Base-by-base conservation (phyloP, 257 asterid genomes). In the Solanum virginianum region DNA sequence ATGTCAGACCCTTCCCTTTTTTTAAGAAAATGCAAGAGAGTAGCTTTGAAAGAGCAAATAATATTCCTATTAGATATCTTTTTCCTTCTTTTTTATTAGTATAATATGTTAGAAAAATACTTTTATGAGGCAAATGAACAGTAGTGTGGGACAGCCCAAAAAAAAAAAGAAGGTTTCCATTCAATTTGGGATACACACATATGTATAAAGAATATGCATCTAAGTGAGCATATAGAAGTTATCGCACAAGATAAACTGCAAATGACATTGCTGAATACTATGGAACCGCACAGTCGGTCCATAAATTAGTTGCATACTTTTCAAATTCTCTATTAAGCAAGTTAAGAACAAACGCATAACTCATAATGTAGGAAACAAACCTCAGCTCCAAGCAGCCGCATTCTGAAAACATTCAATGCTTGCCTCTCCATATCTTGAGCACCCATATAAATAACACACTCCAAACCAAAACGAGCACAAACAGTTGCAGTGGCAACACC, bases 371-470 rank as follows among this genome's bases (percentile, higher is more conserved):
- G 56, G 85, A 86, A 80, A 89, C 86, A 89, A 26, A 96, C 99
- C 99, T 95, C 98, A 83, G 98, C 98, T 85, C 99, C 98, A 87
- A 96, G 98, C 79, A 95, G 94, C 20, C 92, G 89, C 99, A 96
- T 96, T 86, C 97, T 90, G 92, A 94, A 95, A 85, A 96, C 99
- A 85, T 96, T 95, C 49, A 96, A 97, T 7, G 98, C 87, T 83
- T 96, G 99, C 63, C 98, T 92, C 93, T 96, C 98, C 99, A 96
- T 96, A 86, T 96, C 99, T 86, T 95, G 98, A 84, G 98, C 98
- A 85, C 98, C 99, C 98, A 95, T 96, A 90, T 95, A 96, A 82
- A 95, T 89, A 62, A 95, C 59, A 83, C 99, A 95, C 39, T 91
- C 84, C 92, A 95, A 86, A 2, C 99, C 98, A 88, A 95, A 95